These are phyloP conservation scores for Dalbergia cultrata DNA, from an alignment of 306 rosid genomes.

Conservation along the genomic window DNA sequence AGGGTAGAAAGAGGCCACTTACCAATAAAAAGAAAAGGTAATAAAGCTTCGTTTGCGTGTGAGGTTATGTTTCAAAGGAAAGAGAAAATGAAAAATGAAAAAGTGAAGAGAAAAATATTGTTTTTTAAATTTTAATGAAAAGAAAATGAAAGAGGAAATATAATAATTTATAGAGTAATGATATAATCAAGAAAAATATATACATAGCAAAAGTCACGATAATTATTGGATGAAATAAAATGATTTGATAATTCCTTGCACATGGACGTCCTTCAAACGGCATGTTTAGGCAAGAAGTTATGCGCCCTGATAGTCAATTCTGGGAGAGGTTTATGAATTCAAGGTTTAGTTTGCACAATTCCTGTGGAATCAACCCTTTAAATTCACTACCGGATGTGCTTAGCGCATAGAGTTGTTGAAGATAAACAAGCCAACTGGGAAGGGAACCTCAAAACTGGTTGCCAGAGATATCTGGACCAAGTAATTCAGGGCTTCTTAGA, in stretches of 20 bases:
- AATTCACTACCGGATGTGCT: not conserved
- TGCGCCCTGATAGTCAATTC: not conserved
- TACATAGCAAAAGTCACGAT: no score
- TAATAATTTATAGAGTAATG: no score
- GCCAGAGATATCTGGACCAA: not conserved
- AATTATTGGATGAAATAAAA: no score
- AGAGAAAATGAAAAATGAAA: no score
- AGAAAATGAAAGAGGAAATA: no score
- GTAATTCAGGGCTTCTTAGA: not conserved
- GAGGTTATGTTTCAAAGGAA: no score
- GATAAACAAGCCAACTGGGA: conserved; percentile 17
- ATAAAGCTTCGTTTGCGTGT: no score
- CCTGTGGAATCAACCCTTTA: conserved; percentile 18
- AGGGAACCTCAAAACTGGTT: not conserved
- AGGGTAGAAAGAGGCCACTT: no score
- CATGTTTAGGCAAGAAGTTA: conserved; percentile 7
- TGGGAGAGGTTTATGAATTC: conserved; percentile 26
- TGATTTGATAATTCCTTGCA: not conserved
- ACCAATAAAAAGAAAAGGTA: no score
- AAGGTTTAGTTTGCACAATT: conserved; percentile 10
- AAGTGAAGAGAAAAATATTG: no score
- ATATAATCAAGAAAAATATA: no score
- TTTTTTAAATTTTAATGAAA: no score
- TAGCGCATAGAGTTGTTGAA: not conserved
- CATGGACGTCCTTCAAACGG: conserved; percentile 22